Evolutionary conservation across 352 stramenopile genomes (phyloP), one percentile per base, ranked within the genome.

Genomic region (Halophytophthora polymorphica): DNA sequence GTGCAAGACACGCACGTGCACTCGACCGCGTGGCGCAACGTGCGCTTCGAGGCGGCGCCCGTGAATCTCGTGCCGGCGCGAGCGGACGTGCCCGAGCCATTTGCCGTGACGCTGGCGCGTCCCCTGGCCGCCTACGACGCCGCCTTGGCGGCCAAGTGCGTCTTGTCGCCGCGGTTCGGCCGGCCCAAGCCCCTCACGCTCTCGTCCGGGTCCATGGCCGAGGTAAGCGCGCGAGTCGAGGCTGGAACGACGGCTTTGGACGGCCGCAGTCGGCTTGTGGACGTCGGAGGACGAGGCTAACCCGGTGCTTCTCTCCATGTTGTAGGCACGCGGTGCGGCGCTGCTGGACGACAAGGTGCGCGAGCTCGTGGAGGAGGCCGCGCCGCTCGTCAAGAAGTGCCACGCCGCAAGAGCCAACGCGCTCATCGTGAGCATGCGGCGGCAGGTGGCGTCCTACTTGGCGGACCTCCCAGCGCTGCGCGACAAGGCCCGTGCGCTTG

Each of bases 21-120:
- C 52, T 83, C 80, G 17, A 90, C 80, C 0, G 69, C 75, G 14
- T 90, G 80, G 80, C 71, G 80, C 18, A 69, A 72, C 47, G 28
- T 83, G 7, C 65, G 69, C 8, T 33, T 88, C 3, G 38, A 55
- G 6, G 18, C 28, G 0, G 58, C 60, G 34, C 77, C 75, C 6
- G 2, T 10, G 0, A 91, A 88, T 42, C 19, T 91, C 2, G 49
- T 91, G 21, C 51, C 66, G 0, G 53, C 69, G 15, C 48, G 29
- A 22, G 48, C 61, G 1, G 57, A 34, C 0, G 11, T 82, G 15
- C 11, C 41, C 8, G 28, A 50, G 19, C 72, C 77, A 15, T 88
- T 75, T 39, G 60, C 73, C 6, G 17, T 46, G 1, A 35, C 44
- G 34, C 52, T 83, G 40, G 71, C 86, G 34, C 46, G 45, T 0